A percentile compares a stretch with the other conserved stretches of the same genome.
Evolutionary conservation across 2,329 filamentous ascomycete genomes (phyloP).

Genomic region (Amesomyces nigricolor): DNA sequence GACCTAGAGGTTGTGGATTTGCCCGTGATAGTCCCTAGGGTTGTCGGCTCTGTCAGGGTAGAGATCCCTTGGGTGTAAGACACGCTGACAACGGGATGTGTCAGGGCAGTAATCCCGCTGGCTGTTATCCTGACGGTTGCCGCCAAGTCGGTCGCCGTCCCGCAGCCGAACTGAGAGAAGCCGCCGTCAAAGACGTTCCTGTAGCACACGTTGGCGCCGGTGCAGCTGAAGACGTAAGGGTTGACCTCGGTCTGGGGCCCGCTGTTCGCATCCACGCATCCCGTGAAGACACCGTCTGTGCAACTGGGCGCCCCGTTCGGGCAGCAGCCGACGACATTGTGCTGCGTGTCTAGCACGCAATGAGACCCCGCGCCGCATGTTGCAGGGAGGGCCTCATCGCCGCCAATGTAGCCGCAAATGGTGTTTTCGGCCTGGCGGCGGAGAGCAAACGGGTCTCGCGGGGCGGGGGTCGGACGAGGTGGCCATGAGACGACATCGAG

Average conservation of each 20-base stretch:
- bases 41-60: slow-evolving; percentile 38
- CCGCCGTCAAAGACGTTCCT: slow-evolving; percentile 51
- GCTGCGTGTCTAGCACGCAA: slow-evolving; percentile 48
- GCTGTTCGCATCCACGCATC: slow-evolving; percentile 50
- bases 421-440: slow-evolving; percentile 44
- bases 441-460: slow-evolving; percentile 32
- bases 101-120: slow-evolving; percentile 36
- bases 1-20: slow-evolving; percentile 17
- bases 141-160: slow-evolving; percentile 42
- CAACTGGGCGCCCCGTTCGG: slow-evolving; percentile 46
- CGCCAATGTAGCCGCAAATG: slow-evolving; percentile 53
- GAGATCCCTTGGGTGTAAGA: slow-evolving; percentile 37
- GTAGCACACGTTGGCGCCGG: slow-evolving; percentile 48
- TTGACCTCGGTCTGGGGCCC: slow-evolving; percentile 46
- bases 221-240: slow-evolving; percentile 53
- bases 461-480: slow-evolving; percentile 37
- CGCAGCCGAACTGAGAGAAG: slow-evolving; percentile 53
- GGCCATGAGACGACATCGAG: slow-evolving; percentile 33
- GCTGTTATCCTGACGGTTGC: slow-evolving; percentile 45
- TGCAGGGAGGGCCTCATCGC: slow-evolving; percentile 46
- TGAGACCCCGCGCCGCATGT: slow-evolving; percentile 54
- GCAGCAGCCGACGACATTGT: slow-evolving; percentile 51
- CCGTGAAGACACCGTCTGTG: slow-evolving; percentile 51
- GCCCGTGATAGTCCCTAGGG: slow-evolving; percentile 31
- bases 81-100: slow-evolving; percentile 37